Percentiles rank a stretch among this genome's conserved stretches.
Conservation (phyloP, 2,329 filamentous ascomycete genomes). For the Xylariaceae sp. region DNA sequence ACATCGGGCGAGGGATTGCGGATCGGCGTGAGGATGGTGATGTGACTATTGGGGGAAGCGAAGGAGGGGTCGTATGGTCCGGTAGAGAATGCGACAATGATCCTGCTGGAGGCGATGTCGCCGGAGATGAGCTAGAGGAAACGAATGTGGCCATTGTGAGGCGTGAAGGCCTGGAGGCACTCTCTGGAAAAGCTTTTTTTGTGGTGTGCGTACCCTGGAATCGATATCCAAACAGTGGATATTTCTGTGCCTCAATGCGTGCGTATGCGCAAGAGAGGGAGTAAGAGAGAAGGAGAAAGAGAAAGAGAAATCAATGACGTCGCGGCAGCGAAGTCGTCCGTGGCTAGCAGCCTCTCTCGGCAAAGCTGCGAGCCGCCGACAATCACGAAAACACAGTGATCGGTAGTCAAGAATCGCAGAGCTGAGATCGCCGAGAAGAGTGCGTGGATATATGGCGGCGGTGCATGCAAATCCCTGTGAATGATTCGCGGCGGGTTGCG, state of each 20-base stretch:
- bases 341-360: conserved; percentile 31
- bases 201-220: conserved; percentile 30
- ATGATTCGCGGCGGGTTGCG: conserved; percentile 7
- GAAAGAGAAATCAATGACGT: conserved; percentile 11
- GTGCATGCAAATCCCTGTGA: conserved; percentile 5
- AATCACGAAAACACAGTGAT: conserved; percentile 10
- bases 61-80: conserved; percentile 48
- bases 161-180: conserved; percentile 30
- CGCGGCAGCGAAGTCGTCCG: conserved; percentile 16
- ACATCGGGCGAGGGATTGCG: conserved; percentile 60
- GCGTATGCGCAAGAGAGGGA: conserved; percentile 11
- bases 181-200: conserved; percentile 1
- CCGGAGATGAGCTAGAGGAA: conserved; percentile 52
- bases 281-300: too few relatives aligned
- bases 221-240: conserved; percentile 17
- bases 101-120: conserved; percentile 48
- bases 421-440: neutral
- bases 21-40: conserved; percentile 55
- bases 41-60: conserved; percentile 53
- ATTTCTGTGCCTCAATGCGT: conserved; percentile 7
- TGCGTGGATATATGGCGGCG: conserved; percentile 11
- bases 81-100: conserved; percentile 34
- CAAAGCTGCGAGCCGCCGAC: conserved; percentile 29
- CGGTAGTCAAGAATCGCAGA: conserved; percentile 5
- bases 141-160: conserved; percentile 49